phyloP scores from a whole-genome alignment of 495 filamentous ascomycete species.

The Choiromyces venosus region DNA sequence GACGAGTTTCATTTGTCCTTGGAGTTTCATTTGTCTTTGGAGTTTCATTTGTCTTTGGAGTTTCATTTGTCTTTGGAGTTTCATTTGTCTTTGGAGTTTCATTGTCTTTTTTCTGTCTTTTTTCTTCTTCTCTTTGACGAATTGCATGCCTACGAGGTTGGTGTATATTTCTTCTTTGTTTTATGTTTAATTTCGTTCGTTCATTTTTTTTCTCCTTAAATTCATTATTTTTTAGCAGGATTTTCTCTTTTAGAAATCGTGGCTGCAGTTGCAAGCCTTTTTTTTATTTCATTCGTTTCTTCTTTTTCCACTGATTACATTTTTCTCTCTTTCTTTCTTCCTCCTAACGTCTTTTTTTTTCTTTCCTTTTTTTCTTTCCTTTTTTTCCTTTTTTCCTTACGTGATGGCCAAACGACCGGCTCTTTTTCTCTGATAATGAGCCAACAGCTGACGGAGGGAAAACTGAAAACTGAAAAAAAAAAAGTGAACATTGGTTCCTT shows the following conservation, averaged over 20 bases:
- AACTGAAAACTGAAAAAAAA: too few relatives aligned
- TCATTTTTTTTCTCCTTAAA: conserved; percentile 11
- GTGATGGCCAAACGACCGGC: background rate
- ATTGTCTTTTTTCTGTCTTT: conserved; percentile 1
- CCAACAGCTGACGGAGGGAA: background rate
- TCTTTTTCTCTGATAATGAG: background rate
- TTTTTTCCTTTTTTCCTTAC: conserved; percentile 6
- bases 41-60: too few relatives aligned
- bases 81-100: conserved; percentile 8
- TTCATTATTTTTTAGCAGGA: conserved; percentile 5
- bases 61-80: too few relatives aligned
- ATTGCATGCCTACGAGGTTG: background rate
- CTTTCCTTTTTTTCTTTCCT: conserved; percentile 10
- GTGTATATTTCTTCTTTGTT: background rate
- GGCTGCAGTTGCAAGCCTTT: conserved; percentile 13
- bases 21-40: conserved; percentile 10
- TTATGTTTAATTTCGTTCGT: conserved; percentile 20
- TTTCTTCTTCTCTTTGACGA: background rate
- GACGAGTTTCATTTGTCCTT: conserved; percentile 1
- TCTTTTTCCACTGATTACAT: conserved; percentile 15
- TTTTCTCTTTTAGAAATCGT: conserved; percentile 8
- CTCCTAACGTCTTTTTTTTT: conserved; percentile 2
- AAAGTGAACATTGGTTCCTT: conserved; percentile 37
- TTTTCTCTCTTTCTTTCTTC: conserved; percentile 12
- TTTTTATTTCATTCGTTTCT: conserved; percentile 15